Evolutionary conservation across 73 alveolate genomes (phyloP).

Genomic region (Paramecium bursaria): DNA sequence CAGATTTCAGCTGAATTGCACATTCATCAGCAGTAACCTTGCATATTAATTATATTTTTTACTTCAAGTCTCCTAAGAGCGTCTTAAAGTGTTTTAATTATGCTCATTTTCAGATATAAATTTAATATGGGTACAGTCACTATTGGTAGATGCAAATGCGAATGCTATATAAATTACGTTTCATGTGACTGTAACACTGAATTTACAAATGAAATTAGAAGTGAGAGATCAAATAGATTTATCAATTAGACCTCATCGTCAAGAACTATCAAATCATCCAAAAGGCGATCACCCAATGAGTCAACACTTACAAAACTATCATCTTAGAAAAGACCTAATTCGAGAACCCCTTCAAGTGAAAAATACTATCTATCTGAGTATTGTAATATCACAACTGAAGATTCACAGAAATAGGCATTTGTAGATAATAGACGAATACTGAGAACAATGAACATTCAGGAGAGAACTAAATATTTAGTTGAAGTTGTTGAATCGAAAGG

Average conservation of each 20-base stretch:
- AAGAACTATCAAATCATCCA: too few relatives aligned
- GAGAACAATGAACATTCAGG: too few relatives aligned
- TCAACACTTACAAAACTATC: slow-evolving; percentile 50
- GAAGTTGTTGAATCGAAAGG: too few relatives aligned
- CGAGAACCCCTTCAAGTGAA: slow-evolving; percentile 11
- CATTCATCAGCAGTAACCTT: too few relatives aligned
- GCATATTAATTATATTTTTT: too few relatives aligned
- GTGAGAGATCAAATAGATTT: slow-evolving; percentile 8
- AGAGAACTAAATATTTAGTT: too few relatives aligned
- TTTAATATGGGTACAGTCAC: slow-evolving; percentile 53
- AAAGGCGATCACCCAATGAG: slow-evolving; percentile 30
- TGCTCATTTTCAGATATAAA: too few relatives aligned
- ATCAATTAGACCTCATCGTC: neutral
- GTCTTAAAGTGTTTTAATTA: too few relatives aligned
- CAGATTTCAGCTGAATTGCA: too few relatives aligned
- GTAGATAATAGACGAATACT: too few relatives aligned
- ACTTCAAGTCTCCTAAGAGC: too few relatives aligned
- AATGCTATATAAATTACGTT: slow-evolving; percentile 47
- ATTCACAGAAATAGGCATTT: too few relatives aligned
- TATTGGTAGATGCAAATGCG: slow-evolving; percentile 31
- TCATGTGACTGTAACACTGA: slow-evolving; percentile 25
- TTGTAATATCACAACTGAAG: slow-evolving; percentile 45
- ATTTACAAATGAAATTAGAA: slow-evolving; percentile 6
- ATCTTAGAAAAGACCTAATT: slow-evolving; percentile 14
- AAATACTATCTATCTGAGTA: slow-evolving; percentile 2